Evolutionary conservation across 2,329 filamentous ascomycete species (phyloP).

Genomic region (Colletotrichum truncatum): DNA sequence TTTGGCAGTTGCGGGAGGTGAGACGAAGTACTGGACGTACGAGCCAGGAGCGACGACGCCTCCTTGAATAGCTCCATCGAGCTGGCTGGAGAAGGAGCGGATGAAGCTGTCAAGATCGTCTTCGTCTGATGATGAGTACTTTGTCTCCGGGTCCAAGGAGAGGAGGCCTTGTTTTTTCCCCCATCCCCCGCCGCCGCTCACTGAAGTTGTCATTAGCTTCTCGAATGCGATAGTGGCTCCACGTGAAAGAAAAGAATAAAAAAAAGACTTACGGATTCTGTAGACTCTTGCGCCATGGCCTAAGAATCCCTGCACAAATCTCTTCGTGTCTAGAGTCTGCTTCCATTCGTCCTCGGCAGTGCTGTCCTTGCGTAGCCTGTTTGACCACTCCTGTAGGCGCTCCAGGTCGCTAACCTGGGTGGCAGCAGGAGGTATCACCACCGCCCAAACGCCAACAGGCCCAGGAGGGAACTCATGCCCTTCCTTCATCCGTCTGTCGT

Average conservation of each 20-base stretch:
- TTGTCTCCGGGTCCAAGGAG: slow-evolving; percentile 77
- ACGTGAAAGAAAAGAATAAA: neutral
- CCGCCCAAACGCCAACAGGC: slow-evolving; percentile 76
- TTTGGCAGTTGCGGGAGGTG: slow-evolving; percentile 36
- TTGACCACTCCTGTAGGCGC: neutral
- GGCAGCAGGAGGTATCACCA: slow-evolving; percentile 63
- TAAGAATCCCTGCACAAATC: slow-evolving; percentile 3
- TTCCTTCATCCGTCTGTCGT: slow-evolving; percentile 52
- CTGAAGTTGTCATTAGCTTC: slow-evolving; percentile 43
- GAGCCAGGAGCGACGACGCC: slow-evolving; percentile 71
- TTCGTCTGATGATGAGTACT: slow-evolving; percentile 57
- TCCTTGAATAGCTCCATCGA: slow-evolving; percentile 47
- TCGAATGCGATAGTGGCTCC: too few species aligned
- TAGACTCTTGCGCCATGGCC: slow-evolving; percentile 48
- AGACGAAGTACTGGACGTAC: slow-evolving; percentile 72
- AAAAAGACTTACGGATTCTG: slow-evolving; percentile 50
- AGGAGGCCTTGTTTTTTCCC: slow-evolving; percentile 81
- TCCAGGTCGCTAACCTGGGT: slow-evolving; percentile 23
- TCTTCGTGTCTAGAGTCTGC: slow-evolving; percentile 18
- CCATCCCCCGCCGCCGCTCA: slow-evolving; percentile 88
- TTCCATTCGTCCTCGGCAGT: slow-evolving; percentile 22
- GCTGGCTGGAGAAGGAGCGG: slow-evolving; percentile 34
- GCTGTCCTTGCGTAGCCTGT: neutral
- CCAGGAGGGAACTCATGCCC: slow-evolving; percentile 44
- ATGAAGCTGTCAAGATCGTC: slow-evolving; percentile 64